These are phyloP conservation scores for Glycine soja DNA, from an alignment of 306 rosid species.

Conservation along the genomic window DNA sequence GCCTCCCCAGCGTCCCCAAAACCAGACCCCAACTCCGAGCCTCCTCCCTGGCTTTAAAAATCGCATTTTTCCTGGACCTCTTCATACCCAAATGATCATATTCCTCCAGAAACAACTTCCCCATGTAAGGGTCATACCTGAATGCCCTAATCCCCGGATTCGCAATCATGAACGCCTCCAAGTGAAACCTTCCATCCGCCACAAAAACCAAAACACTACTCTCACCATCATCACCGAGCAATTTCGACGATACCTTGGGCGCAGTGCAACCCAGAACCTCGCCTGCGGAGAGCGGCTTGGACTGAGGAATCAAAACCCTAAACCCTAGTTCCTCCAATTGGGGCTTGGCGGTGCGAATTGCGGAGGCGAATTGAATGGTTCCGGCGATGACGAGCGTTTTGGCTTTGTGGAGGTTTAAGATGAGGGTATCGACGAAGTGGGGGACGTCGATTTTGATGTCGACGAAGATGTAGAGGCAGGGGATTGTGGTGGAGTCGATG, in stretches of 20 bases:
- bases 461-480: conserved; percentile 90
- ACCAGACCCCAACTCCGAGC: conserved; percentile 85
- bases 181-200: conserved; percentile 92
- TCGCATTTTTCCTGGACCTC: conserved; percentile 66
- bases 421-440: conserved; percentile 65
- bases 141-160: conserved; percentile 78
- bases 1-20: conserved; percentile 91
- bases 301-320: conserved; percentile 79
- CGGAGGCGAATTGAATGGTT: conserved; percentile 85
- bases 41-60: conserved; percentile 60
- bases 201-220: conserved; percentile 71
- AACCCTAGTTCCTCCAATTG: conserved; percentile 78
- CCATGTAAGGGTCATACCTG: conserved; percentile 85
- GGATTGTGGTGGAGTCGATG: conserved; percentile 73
- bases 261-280: conserved; percentile 97
- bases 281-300: conserved; percentile 88
- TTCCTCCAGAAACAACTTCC: conserved; percentile 84
- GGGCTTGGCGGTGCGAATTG: conserved; percentile 71
- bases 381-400: conserved; percentile 72
- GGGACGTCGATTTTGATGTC: conserved; percentile 75
- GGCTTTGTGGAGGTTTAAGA: conserved; percentile 54
- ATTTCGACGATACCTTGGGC: conserved; percentile 58
- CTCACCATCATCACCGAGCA: conserved; percentile 51
- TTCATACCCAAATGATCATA: conserved; percentile 93
- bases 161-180: conserved; percentile 95